Evolutionary conservation across 345 rosid genomes (phyloP).

Genomic region (Noccaea caerulescens): DNA sequence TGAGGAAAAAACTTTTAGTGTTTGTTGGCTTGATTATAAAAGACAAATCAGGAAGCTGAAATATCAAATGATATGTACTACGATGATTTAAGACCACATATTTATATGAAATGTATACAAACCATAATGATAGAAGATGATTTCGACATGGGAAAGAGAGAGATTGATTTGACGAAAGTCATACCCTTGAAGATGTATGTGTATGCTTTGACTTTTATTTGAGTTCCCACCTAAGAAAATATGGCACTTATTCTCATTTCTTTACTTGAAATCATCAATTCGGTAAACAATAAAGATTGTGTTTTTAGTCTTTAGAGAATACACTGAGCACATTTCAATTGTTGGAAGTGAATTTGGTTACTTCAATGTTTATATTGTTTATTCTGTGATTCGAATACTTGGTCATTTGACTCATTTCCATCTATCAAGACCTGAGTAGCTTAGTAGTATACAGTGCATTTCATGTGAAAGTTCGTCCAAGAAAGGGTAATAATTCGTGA

Average conservation of each 20-base stretch:
- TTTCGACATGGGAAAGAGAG: slow-evolving; percentile 23
- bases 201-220: slow-evolving; percentile 29
- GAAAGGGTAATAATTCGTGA: slow-evolving; percentile 2
- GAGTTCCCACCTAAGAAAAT: slow-evolving; percentile 23
- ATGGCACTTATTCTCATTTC: slow-evolving; percentile 15
- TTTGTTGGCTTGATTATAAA: slow-evolving; percentile 19
- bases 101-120: not conserved
- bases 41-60: not conserved
- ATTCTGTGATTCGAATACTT: not conserved
- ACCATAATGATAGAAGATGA: slow-evolving; percentile 27
- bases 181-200: slow-evolving; percentile 6
- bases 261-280: not conserved
- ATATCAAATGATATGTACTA: slow-evolving; percentile 7
- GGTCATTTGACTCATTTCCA: not conserved
- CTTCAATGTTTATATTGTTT: not conserved
- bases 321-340: not conserved
- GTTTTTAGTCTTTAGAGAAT: not conserved
- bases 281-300: too few relatives aligned
- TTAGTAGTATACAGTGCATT: not conserved
- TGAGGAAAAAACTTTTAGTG: not conserved
- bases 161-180: slow-evolving; percentile 26
- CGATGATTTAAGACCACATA: slow-evolving; percentile 15
- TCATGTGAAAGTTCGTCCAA: not conserved
- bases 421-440: not conserved
- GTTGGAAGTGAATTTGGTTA: not conserved